Evolutionary conservation across 2,329 filamentous ascomycete genomes (phyloP), one percentile per base, ranked within the genome.

Genomic region (Epichloe bromicola): DNA sequence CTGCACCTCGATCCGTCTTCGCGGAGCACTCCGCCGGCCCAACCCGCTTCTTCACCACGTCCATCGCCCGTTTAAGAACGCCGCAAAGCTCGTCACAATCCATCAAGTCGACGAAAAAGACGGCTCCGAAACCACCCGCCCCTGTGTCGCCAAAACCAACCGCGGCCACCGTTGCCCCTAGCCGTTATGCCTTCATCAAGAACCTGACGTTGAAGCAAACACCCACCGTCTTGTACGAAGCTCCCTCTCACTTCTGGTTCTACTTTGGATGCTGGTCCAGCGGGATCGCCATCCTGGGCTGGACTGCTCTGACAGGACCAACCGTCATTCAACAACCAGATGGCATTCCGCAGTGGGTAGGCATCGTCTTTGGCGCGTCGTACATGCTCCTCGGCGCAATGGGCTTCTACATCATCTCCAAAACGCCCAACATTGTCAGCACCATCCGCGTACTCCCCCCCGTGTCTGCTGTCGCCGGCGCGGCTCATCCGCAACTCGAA

Each of bases 201-300:
- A 74, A 72, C 53, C 72, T 87, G 38, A 75, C 78, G 14, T 68
- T 70, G 52, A 76, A 78, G 55, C 60, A 72, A n/a, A 67, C 71
- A 2, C 72, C 76, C 5, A 80, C 83, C 7, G 65, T 77, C 3
- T 70, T 88, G 42, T 88, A 85, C 69, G 72, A 82, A 59, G 75
- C 77, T 1, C 79, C 80, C 14, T 80, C 80, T 1, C 82, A 86
- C 59, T 75, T 76, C 51, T 73, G 74, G 65, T 84, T 82, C 63
- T 74, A 83, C 55, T 61, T 78, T 57, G 76, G 78, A 44, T 79
- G 78, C 60, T 82, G 82, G 64, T 63, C 68, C 14, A 74, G 78
- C 26, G 76, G 76, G 2, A 54, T 71, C 20, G 75, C 60, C 7
- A 63, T 70, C 33, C 53, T 70, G 17, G 52, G 57, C 1, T 70